These are phyloP conservation scores for Irpex sp. DNA, from an alignment of 1,284 basidiomycete genomes.

Conservation along the genomic window DNA sequence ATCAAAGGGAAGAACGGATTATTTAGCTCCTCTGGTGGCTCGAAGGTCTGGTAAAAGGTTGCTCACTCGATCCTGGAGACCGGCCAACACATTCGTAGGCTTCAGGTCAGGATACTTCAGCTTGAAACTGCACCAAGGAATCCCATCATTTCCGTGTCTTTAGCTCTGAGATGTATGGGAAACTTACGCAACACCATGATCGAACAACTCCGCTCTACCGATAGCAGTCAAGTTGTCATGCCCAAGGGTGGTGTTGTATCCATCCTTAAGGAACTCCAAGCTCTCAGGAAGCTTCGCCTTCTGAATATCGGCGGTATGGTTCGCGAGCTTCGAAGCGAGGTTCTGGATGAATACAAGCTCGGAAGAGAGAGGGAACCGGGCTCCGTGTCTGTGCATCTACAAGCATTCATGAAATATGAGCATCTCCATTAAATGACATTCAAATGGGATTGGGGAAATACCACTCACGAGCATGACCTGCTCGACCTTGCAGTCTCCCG, in stretches of 20 bases:
- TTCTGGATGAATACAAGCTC: slow-evolving; percentile 30
- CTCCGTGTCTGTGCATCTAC: slow-evolving; percentile 39
- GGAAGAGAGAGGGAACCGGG: slow-evolving; percentile 29
- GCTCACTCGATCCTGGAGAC: slow-evolving; percentile 34
- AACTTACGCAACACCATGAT: slow-evolving; percentile 37
- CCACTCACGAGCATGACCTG: slow-evolving; percentile 36
- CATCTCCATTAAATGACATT: background rate
- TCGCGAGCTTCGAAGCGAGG: slow-evolving; percentile 31
- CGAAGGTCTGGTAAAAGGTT: too few species aligned
- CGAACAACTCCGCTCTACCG: slow-evolving; percentile 37
- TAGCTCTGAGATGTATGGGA: background rate
- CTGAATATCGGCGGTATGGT: slow-evolving; percentile 24
- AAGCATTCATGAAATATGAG: background rate
- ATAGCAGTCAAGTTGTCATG: slow-evolving; percentile 36
- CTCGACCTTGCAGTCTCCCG: slow-evolving; percentile 38
- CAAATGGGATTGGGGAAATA: too few species aligned
- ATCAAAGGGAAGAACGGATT: background rate
- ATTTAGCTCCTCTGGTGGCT: background rate
- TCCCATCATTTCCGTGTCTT: background rate
- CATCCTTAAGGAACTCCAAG: slow-evolving; percentile 35
- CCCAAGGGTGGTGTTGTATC: slow-evolving; percentile 33
- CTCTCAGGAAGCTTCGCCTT: slow-evolving; percentile 26
- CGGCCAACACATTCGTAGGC: slow-evolving; percentile 34
- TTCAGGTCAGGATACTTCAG: slow-evolving; percentile 33
- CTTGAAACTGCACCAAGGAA: slow-evolving; percentile 24